phyloP scores from a whole-genome alignment of 208 protist genomes.

The Plasmodiophora brassicae region DNA sequence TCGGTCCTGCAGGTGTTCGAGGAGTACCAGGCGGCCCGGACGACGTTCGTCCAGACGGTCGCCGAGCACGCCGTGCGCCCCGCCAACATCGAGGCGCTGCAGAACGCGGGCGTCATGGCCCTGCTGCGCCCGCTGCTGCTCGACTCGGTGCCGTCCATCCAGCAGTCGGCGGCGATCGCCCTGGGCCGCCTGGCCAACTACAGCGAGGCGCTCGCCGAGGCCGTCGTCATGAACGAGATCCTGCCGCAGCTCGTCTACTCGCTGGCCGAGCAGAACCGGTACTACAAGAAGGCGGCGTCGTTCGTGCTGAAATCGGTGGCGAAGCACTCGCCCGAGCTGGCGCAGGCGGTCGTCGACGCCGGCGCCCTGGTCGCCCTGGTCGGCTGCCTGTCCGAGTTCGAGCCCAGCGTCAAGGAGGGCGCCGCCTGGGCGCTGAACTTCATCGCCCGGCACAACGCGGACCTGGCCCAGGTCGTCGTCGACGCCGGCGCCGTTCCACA shows the following conservation, averaged over 20 bases:
- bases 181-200: slow-evolving; percentile 94
- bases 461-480: slow-evolving; percentile 80
- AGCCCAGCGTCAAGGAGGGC: slow-evolving; percentile 92
- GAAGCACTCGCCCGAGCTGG: slow-evolving; percentile 88
- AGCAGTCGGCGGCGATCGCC: slow-evolving; percentile 93
- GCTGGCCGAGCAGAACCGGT: slow-evolving; percentile 88
- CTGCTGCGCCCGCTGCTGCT: slow-evolving; percentile 90
- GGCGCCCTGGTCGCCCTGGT: slow-evolving; percentile 90
- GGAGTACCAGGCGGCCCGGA: slow-evolving; percentile 88
- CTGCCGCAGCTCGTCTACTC: slow-evolving; percentile 94
- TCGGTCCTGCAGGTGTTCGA: slow-evolving; percentile 90
- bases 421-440: slow-evolving; percentile 94
- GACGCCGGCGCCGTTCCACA: slow-evolving; percentile 88
- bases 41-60: slow-evolving; percentile 91
- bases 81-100: slow-evolving; percentile 89
- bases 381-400: slow-evolving; percentile 91
- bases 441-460: slow-evolving; percentile 86
- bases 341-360: slow-evolving; percentile 90
- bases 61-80: slow-evolving; percentile 85
- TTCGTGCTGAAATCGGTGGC: slow-evolving; percentile 92
- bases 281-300: slow-evolving; percentile 94
- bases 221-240: slow-evolving; percentile 90
- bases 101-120: slow-evolving; percentile 89
- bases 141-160: slow-evolving; percentile 92
- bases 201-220: slow-evolving; percentile 91